Conservation (phyloP, 192 early-diverging fungal species). For the Backusella morwellensis region DNA sequence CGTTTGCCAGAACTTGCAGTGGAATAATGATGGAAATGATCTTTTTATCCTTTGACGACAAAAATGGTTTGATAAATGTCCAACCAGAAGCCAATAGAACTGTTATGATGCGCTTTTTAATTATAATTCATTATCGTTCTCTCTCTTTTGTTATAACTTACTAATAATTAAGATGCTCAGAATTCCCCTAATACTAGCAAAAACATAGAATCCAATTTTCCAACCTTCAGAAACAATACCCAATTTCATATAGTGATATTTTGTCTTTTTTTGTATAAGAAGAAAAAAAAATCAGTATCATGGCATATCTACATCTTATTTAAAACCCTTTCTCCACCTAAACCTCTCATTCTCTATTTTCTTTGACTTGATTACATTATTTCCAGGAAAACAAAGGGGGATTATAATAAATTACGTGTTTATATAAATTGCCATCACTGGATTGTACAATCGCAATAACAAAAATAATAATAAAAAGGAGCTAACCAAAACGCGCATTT, state of each 20-base stretch:
- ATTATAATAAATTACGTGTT: background rate
- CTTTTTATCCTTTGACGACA: constrained; percentile 50
- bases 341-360: background rate
- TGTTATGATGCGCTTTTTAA: background rate
- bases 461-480: background rate
- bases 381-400: background rate
- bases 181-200: constrained; percentile 51
- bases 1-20: constrained; percentile 50
- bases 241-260: constrained; percentile 47
- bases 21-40: constrained; percentile 53
- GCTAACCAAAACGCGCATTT: background rate
- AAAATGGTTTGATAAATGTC: constrained; percentile 59
- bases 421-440: background rate
- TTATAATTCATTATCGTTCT: background rate
- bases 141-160: background rate
- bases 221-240: constrained; percentile 50
- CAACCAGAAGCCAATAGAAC: constrained; percentile 53
- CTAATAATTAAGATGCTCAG: constrained; percentile 53
- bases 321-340: background rate
- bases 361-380: background rate
- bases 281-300: background rate
- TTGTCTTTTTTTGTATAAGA: constrained; percentile 27
- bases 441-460: background rate
- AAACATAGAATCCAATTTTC: constrained; percentile 55
- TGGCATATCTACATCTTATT: background rate